Evolutionary conservation across 768 basidiomycete genomes (phyloP), one percentile per base, ranked within the genome.

Genomic region (Tylopilus vinaceipallidus): DNA sequence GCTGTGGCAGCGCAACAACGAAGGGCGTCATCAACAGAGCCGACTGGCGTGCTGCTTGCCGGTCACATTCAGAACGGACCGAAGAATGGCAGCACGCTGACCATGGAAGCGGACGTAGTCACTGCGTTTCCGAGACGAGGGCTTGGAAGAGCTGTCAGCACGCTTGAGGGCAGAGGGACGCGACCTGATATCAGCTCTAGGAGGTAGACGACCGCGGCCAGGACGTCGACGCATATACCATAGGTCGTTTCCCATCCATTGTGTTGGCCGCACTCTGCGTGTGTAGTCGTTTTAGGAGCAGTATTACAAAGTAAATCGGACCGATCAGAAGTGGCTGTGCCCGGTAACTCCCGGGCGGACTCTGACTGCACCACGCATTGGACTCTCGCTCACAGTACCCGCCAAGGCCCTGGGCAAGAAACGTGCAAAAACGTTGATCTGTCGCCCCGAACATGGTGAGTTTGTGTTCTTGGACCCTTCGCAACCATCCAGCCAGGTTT

Each of bases 31-130:
- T 81, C 36, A 88, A 65, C 12, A 91, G 73, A 4, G 85, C 87
- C 11, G 87, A 87, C 68, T 90, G 88, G 61, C 90, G 90, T 26
- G 86, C 89, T 91, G 61, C 19, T 52, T 27, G n/a, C 40, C 17
- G 32, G 47, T 45, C 42, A 53, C n/a, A 41, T 46, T 39, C 45
- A 47, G 45, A 34, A 26, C 3, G 45, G 41, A 56, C 42, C 45
- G 42, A 47, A 32, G 27, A 47, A 38, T 26, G 38, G 45, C 36
- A 23, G n/a, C 7, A 32, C 45, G 61, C 78, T 59, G 45, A 86
- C 87, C 84, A 62, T 88, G 87, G 63, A 89, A 90, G 45, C 88
- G 81, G 50, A 89, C 80, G 54, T 80, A 85, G 65, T 89, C 84
- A 58, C 86, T 86, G 52, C 10, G 83, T 91, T 68, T 91, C 88